phyloP scores from a whole-genome alignment of 1,139 yeast species.

The Suhomyces terraborum region DNA sequence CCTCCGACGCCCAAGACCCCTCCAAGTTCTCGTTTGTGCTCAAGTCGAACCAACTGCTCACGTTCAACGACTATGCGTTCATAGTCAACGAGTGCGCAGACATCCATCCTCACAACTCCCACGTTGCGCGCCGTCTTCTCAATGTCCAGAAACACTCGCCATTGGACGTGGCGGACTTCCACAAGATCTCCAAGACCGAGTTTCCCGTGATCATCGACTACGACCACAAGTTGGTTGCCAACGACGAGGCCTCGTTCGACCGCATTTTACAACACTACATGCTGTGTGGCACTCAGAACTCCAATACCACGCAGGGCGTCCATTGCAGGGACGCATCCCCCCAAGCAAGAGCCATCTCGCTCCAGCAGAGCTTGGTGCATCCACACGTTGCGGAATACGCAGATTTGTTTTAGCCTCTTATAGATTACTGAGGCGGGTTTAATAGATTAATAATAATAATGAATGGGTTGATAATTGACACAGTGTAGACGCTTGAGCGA shows the following conservation, averaged over 20 bases:
- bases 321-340: constrained; percentile 14
- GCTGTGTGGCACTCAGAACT: constrained; percentile 40
- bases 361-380: constrained; percentile 32
- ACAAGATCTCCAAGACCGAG: constrained; percentile 15
- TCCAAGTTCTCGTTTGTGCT: constrained; percentile 30
- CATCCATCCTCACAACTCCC: constrained; percentile 48
- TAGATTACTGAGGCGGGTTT: constrained; percentile 5
- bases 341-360: constrained; percentile 3
- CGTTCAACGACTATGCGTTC: constrained; percentile 35
- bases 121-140: constrained; percentile 26
- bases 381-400: constrained; percentile 54
- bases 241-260: constrained; percentile 46
- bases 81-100: constrained; percentile 41
- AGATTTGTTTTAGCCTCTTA: constrained; percentile 37
- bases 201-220: constrained; percentile 61
- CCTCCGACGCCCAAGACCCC: constrained; percentile 8
- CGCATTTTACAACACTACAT: constrained; percentile 47
- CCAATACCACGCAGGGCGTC: constrained; percentile 15
- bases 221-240: constrained; percentile 54
- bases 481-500: too few species aligned
- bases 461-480: background rate
- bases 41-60: constrained; percentile 28
- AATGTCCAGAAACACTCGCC: constrained; percentile 15
- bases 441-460: constrained; percentile 11
- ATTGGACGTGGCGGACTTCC: constrained; percentile 24